Evolutionary conservation across 2,329 filamentous ascomycete genomes (phyloP).

Genomic region (Nectriaceae sp.): DNA sequence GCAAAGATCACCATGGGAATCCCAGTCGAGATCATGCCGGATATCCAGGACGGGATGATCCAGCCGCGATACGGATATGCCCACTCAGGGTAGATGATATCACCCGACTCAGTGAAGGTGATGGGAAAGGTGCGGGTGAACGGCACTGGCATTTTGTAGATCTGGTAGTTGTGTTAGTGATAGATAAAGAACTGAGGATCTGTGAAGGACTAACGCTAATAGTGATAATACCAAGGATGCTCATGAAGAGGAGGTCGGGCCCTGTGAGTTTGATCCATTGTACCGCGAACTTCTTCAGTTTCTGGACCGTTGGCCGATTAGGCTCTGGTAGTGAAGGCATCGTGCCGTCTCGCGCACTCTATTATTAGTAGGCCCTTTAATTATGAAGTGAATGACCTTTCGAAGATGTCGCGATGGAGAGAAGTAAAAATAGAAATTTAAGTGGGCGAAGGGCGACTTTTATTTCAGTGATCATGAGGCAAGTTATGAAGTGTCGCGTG

Average conservation of each 20-base stretch:
- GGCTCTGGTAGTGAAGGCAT: conserved; percentile 11
- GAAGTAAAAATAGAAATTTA: not conserved
- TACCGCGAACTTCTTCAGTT: conserved; percentile 23
- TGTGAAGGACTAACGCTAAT: conserved; percentile 27
- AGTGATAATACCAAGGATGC: conserved; percentile 43
- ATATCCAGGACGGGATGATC: conserved; percentile 61
- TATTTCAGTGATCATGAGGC: not conserved
- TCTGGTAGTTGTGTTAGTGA: conserved; percentile 31
- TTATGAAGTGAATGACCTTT: not conserved
- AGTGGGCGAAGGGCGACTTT: not conserved
- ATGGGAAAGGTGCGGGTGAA: conserved; percentile 63
- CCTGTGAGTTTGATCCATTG: conserved; percentile 61
- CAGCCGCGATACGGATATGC: conserved; percentile 65
- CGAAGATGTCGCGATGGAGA: not conserved
- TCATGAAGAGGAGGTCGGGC: conserved; percentile 62
- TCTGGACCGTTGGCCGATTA: conserved; percentile 7
- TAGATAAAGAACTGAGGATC: rapidly evolving
- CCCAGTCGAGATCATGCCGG: conserved; percentile 56
- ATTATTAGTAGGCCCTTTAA: not conserved
- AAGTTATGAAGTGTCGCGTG: not conserved
- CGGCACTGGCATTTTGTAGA: conserved; percentile 56
- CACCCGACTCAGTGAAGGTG: conserved; percentile 55
- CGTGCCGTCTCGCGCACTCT: too few relatives aligned
- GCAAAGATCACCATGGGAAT: conserved; percentile 61
- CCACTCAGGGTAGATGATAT: conserved; percentile 64